These are phyloP conservation scores for Megacollybia marginata DNA, from an alignment of 768 basidiomycete genomes.

Conservation along the genomic window DNA sequence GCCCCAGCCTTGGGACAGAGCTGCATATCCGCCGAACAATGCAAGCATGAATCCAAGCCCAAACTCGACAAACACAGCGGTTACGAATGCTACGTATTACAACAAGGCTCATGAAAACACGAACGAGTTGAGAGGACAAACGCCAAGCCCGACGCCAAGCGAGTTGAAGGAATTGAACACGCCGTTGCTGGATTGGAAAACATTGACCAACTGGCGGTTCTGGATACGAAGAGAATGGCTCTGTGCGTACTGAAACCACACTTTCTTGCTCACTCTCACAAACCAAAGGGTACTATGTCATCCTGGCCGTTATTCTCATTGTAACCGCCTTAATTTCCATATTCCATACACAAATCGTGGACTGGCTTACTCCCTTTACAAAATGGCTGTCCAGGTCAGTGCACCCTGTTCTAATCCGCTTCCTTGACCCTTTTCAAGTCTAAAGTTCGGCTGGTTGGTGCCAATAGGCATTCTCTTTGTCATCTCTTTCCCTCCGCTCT, in stretches of 20 bases:
- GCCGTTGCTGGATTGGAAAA: constrained; percentile 38
- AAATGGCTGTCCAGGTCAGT: constrained; percentile 57
- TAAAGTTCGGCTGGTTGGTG: constrained; percentile 62
- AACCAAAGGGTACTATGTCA: constrained; percentile 42
- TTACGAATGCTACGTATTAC: too few relatives aligned
- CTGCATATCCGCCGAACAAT: too few relatives aligned
- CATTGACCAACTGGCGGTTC: constrained; percentile 37
- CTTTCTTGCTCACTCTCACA: neutral
- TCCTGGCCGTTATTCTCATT: constrained; percentile 36
- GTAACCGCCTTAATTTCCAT: constrained; percentile 47
- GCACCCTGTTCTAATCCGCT: constrained; percentile 6
- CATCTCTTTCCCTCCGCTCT: constrained; percentile 77
- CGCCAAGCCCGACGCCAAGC: constrained; percentile 61
- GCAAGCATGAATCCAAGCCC: too few relatives aligned
- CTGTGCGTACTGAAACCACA: constrained; percentile 29
- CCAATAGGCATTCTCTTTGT: constrained; percentile 79
- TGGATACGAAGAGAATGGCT: constrained; percentile 51
- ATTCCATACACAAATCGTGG: constrained; percentile 67
- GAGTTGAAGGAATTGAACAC: constrained; percentile 39
- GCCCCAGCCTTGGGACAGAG: too few relatives aligned
- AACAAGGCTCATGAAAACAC: too few relatives aligned
- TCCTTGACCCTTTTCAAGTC: constrained; percentile 21
- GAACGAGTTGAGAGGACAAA: constrained; percentile 20
- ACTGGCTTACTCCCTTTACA: constrained; percentile 59
- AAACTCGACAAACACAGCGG: too few relatives aligned